phyloP scores from a whole-genome alignment of 495 filamentous ascomycete genomes.

The Xylaria palmicola region DNA sequence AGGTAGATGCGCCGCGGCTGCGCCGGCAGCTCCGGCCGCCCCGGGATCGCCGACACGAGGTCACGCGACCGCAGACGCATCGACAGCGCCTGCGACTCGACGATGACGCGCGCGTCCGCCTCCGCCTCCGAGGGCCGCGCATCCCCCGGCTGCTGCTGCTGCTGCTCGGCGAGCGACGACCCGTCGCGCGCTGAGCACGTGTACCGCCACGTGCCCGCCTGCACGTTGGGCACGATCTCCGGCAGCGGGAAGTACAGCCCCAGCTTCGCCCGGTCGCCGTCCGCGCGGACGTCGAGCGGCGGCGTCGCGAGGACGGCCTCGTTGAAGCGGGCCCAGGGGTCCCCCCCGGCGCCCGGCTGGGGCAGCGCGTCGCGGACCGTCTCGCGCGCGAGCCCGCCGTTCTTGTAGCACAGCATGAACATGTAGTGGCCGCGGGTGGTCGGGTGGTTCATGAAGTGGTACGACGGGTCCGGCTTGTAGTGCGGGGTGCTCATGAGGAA shows the following conservation, averaged over 20 bases:
- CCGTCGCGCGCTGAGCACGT: slow-evolving; percentile 56
- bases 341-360: slow-evolving; percentile 38
- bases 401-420: slow-evolving; percentile 99
- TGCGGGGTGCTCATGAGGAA: slow-evolving; percentile 93
- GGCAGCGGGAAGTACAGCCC: slow-evolving; percentile 92
- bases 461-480: slow-evolving; percentile 82
- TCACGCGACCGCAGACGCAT: slow-evolving; percentile 78
- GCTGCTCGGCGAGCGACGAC: slow-evolving; percentile 44
- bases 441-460: slow-evolving; percentile 89
- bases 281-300: slow-evolving; percentile 58
- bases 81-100: slow-evolving; percentile 92
- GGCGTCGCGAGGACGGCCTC: slow-evolving; percentile 59
- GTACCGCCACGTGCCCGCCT: slow-evolving; percentile 80
- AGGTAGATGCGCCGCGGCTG: slow-evolving; percentile 91
- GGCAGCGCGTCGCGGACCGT: slow-evolving; percentile 70
- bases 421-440: slow-evolving; percentile 80
- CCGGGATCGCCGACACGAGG: slow-evolving; percentile 60
- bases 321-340: slow-evolving; percentile 80
- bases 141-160: slow-evolving; percentile 14
- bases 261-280: slow-evolving; percentile 66
- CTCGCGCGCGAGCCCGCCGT: slow-evolving; percentile 90
- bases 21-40: slow-evolving; percentile 56
- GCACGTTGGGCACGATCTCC: slow-evolving; percentile 91
- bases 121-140: slow-evolving; percentile 54
- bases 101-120: slow-evolving; percentile 78